A percentile compares a stretch with the other conserved stretches of the same genome.
Conservation (phyloP, 2,329 filamentous ascomycete genomes). For the Calonectria hongkongensis region DNA sequence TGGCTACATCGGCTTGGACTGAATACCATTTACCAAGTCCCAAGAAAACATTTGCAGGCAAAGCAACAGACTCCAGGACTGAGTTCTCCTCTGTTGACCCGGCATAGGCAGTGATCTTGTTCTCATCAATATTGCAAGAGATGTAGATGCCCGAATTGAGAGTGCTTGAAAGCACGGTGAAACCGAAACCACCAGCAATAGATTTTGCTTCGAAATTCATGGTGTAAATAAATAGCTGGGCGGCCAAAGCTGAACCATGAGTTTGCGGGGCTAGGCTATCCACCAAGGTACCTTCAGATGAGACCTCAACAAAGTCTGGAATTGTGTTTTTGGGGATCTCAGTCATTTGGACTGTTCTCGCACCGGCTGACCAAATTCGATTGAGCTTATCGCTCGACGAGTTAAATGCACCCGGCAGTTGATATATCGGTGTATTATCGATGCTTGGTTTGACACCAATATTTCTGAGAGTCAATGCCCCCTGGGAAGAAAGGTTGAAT, state of each 20-base stretch:
- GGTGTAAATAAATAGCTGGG: conserved; percentile 48
- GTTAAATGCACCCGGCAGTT: too few relatives aligned
- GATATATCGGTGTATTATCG: too few relatives aligned
- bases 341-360: too few relatives aligned
- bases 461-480: too few relatives aligned
- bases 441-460: too few relatives aligned
- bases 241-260: conserved; percentile 32
- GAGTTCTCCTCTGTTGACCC: conserved; percentile 12
- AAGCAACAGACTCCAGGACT: background rate
- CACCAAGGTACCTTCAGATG: too few relatives aligned
- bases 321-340: too few relatives aligned
- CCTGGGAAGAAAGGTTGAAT: too few relatives aligned
- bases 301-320: too few relatives aligned
- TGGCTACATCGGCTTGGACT: background rate
- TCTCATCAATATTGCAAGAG: conserved; percentile 11
- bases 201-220: conserved; percentile 55
- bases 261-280: background rate
- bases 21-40: conserved; percentile 17
- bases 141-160: conserved; percentile 57
- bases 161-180: conserved; percentile 56
- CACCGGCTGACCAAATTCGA: too few relatives aligned
- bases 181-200: conserved; percentile 54
- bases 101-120: background rate
- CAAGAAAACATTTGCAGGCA: background rate
- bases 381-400: too few relatives aligned